These are phyloP conservation scores for Cercospora sesami DNA, from an alignment of 2,329 filamentous ascomycete genomes.

Conservation along the genomic window DNA sequence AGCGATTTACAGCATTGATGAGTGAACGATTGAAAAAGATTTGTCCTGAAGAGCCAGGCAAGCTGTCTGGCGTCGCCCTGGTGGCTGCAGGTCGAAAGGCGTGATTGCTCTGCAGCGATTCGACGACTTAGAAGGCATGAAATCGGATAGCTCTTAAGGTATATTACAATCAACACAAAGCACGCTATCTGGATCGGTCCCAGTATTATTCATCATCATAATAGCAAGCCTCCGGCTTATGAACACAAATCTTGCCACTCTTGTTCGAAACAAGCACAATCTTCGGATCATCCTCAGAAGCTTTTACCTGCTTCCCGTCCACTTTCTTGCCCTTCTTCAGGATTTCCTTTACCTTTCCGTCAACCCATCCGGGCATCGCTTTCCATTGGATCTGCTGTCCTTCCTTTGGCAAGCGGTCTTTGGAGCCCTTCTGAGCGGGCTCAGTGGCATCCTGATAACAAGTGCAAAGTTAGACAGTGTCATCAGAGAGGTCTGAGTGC, in stretches of 20 bases:
- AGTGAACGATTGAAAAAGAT: constrained; percentile 26
- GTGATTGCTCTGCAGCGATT: neutral
- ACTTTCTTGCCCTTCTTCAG: constrained; percentile 44
- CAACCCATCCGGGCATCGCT: constrained; percentile 42
- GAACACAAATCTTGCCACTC: constrained; percentile 46
- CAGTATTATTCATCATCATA: constrained; percentile 37
- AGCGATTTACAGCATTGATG: constrained; percentile 23
- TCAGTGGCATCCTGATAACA: constrained; percentile 1
- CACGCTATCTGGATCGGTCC: too few species aligned
- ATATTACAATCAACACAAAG: neutral
- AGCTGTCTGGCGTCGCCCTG: constrained; percentile 30
- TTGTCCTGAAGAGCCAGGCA: constrained; percentile 30
- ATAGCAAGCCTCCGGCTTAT: constrained; percentile 47
- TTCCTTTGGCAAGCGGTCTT: constrained; percentile 42
- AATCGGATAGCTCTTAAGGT: too few species aligned
- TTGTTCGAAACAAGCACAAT: constrained; percentile 44
- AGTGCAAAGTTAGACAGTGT: neutral
- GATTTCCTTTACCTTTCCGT: constrained; percentile 47
- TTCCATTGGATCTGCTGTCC: constrained; percentile 48
- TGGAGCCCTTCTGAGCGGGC: constrained; percentile 27
- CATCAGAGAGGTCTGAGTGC: neutral
- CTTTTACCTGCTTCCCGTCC: constrained; percentile 46
- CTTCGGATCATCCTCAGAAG: constrained; percentile 45
- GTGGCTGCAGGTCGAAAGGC: constrained; percentile 34
- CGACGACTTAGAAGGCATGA: too few species aligned